Percentiles rank a stretch among this genome's conserved stretches.
Conservation (phyloP, 345 rosid species). For the Sapria himalayana region DNA sequence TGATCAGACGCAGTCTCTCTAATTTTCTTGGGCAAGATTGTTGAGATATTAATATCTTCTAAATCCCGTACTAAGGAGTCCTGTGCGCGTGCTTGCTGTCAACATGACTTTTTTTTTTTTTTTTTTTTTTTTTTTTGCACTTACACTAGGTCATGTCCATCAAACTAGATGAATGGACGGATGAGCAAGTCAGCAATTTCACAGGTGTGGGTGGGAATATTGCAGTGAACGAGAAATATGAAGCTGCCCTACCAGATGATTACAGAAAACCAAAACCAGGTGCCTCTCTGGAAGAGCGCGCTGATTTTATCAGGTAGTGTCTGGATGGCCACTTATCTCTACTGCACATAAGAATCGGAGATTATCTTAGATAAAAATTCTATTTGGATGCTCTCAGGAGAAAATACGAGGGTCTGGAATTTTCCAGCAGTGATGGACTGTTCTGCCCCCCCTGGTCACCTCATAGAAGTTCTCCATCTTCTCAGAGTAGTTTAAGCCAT, state of each 20-base stretch:
- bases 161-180: constrained; percentile 92
- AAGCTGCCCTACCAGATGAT: constrained; percentile 45
- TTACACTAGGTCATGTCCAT: constrained; percentile 58
- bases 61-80: no score
- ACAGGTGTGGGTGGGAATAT: constrained; percentile 55
- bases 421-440: constrained; percentile 19
- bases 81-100: no score
- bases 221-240: constrained; percentile 47
- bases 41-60: no score
- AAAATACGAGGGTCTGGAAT: constrained; percentile 66
- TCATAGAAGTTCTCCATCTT: constrained; percentile 14
- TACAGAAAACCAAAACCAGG: constrained; percentile 53
- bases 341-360: neutral
- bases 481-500: constrained; percentile 15
- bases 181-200: constrained; percentile 55
- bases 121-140: neutral
- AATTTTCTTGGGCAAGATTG: no score
- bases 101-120: constrained; percentile 2
- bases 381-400: constrained; percentile 29
- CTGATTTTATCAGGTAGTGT: constrained; percentile 56
- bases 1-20: no score
- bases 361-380: constrained; percentile 3
- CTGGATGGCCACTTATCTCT: neutral
- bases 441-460: constrained; percentile 20
- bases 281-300: constrained; percentile 56